phyloP scores from a whole-genome alignment of 768 basidiomycete genomes.

The Podaxis sp. region DNA sequence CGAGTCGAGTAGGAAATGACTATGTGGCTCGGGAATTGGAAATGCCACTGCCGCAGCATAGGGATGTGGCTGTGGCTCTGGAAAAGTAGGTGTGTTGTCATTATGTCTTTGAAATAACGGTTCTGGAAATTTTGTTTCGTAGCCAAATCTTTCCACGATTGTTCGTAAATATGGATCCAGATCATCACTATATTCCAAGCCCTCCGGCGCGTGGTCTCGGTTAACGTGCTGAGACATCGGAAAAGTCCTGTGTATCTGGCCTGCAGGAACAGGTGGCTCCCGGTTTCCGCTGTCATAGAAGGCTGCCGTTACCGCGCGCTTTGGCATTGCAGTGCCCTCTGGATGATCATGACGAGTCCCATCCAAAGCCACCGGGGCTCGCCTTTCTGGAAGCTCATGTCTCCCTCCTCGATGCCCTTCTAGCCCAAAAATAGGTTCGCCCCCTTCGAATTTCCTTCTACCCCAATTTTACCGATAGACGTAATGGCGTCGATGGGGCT shows the following conservation, averaged over 20 bases:
- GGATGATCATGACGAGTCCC: neutral
- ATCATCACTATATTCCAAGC: neutral
- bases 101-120: neutral
- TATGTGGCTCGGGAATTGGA: neutral
- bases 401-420: neutral
- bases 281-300: neutral
- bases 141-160: neutral
- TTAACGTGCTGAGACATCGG: neutral
- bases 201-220: neutral
- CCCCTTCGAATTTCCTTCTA: neutral
- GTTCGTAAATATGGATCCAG: neutral
- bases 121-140: neutral
- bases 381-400: neutral
- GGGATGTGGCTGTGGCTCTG: constrained; percentile 1
- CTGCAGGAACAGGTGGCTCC: neutral
- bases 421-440: neutral
- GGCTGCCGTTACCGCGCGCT: neutral
- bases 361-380: neutral
- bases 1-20: neutral
- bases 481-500: constrained; percentile 9
- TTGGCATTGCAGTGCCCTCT: neutral
- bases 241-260: neutral
- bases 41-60: neutral
- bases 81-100: neutral
- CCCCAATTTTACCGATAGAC: neutral